phyloP scores from a whole-genome alignment of 2,329 filamentous ascomycete species.

The Fusarium poae region DNA sequence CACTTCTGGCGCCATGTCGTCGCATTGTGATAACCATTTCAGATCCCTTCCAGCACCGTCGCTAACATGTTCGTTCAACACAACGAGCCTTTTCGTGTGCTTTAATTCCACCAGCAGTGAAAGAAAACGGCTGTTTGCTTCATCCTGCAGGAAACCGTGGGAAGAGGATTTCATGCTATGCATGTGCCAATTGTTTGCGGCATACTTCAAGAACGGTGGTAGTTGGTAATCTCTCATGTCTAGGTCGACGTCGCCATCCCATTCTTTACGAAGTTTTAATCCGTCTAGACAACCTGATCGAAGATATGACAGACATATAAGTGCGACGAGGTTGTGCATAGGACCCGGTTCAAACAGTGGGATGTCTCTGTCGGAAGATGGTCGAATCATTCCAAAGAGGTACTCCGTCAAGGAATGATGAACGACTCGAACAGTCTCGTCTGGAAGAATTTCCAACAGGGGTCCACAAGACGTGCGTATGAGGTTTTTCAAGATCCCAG shows the following conservation, averaged over 20 bases:
- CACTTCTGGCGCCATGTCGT: background rate
- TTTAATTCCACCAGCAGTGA: background rate
- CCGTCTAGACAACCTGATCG: slow-evolving; percentile 8
- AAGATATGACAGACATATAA: slow-evolving; percentile 26
- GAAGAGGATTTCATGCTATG: background rate
- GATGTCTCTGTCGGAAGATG: background rate
- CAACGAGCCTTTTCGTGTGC: background rate
- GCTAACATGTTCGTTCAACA: rapidly evolving
- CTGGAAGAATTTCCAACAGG: slow-evolving; percentile 27
- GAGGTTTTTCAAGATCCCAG: slow-evolving; percentile 15
- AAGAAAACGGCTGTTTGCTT: background rate
- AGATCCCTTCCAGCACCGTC: rapidly evolving
- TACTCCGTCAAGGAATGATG: slow-evolving; percentile 42
- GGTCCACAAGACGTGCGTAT: slow-evolving; percentile 26
- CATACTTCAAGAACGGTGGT: background rate
- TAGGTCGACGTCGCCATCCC: background rate
- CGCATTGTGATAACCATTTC: background rate
- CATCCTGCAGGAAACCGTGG: background rate
- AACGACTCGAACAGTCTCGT: slow-evolving; percentile 36
- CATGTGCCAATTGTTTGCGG: background rate
- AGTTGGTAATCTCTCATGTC: background rate
- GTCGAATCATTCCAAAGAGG: slow-evolving; percentile 15
- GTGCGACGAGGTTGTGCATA: slow-evolving; percentile 25
- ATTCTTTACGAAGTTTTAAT: background rate
- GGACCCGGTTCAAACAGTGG: slow-evolving; percentile 10